Evolutionary conservation across 345 rosid species (phyloP).

Genomic region (Sonneratia caseolaris): DNA sequence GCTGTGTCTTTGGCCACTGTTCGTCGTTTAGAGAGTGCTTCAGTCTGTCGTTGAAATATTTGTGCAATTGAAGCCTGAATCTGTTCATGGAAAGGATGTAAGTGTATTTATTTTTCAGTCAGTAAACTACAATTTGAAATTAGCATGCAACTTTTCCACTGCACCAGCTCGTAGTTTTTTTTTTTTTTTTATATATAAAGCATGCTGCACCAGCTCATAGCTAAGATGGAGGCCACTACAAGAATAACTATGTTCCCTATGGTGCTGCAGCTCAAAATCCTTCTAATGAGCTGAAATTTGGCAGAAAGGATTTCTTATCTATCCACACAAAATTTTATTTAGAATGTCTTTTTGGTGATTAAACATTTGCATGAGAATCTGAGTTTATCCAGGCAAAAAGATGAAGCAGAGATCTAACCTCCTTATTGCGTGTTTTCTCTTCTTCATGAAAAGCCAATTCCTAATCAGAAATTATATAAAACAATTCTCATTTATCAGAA

Average conservation of each 20-base stretch:
- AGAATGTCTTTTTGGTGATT: not conserved
- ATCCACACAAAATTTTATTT: not conserved
- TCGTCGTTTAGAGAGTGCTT: constrained; percentile 60
- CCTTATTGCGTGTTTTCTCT: constrained; percentile 74
- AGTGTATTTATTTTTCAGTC: not conserved
- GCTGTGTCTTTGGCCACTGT: constrained; percentile 45
- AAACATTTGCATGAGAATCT: not conserved
- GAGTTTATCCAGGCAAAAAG: not conserved
- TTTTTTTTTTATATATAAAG: too few species aligned
- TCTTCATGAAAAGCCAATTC: constrained; percentile 85
- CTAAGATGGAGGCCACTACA: too few species aligned
- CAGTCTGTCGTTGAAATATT: constrained; percentile 67
- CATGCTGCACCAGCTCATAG: too few species aligned
- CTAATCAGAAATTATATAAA: constrained; percentile 23
- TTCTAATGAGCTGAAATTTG: not conserved
- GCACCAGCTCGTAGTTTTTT: too few species aligned
- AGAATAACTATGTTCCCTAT: too few species aligned
- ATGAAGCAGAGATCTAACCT: constrained; percentile 57
- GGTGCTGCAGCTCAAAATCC: not conserved
- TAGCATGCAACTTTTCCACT: too few species aligned
- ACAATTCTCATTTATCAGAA: not conserved
- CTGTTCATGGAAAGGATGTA: constrained; percentile 24
- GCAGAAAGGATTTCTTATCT: not conserved
- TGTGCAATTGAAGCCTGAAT: constrained; percentile 93
- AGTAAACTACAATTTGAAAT: too few species aligned